Evolutionary conservation across 1,139 yeast genomes (phyloP).

Genomic region (Debaryomyces subglobosus): DNA sequence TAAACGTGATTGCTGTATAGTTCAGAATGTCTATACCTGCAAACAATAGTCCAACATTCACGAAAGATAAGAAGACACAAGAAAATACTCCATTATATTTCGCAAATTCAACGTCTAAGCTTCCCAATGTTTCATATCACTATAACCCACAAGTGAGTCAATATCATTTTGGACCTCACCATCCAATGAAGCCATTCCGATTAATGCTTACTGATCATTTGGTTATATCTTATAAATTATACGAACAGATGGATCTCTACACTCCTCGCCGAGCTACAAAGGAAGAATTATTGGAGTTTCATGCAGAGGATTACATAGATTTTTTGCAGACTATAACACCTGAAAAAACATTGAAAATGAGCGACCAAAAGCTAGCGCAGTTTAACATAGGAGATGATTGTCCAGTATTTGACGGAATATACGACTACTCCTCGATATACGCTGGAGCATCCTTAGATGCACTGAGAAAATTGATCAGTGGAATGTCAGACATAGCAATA

Average conservation of each 20-base stretch:
- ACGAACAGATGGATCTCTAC: conserved; percentile 88
- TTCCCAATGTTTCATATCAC: conserved; percentile 78
- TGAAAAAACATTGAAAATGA: conserved; percentile 64
- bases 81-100: conserved; percentile 63
- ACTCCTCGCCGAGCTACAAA: conserved; percentile 80
- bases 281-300: conserved; percentile 79
- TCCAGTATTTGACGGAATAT: conserved; percentile 95
- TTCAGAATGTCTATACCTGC: conserved; percentile 19
- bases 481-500: conserved; percentile 92
- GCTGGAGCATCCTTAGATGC: conserved; percentile 96
- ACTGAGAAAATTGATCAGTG: conserved; percentile 76
- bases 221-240: conserved; percentile 80
- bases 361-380: conserved; percentile 60
- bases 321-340: conserved; percentile 84
- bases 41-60: conserved; percentile 38
- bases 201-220: conserved; percentile 92
- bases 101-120: conserved; percentile 33
- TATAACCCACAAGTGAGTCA: conserved; percentile 80
- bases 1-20: neutral
- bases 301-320: conserved; percentile 83
- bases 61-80: conserved; percentile 59
- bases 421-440: conserved; percentile 81
- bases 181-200: conserved; percentile 98
- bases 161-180: conserved; percentile 88
- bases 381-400: conserved; percentile 98